Conservation (phyloP, 495 filamentous ascomycete species). For the Penicillium alfredii region DNA sequence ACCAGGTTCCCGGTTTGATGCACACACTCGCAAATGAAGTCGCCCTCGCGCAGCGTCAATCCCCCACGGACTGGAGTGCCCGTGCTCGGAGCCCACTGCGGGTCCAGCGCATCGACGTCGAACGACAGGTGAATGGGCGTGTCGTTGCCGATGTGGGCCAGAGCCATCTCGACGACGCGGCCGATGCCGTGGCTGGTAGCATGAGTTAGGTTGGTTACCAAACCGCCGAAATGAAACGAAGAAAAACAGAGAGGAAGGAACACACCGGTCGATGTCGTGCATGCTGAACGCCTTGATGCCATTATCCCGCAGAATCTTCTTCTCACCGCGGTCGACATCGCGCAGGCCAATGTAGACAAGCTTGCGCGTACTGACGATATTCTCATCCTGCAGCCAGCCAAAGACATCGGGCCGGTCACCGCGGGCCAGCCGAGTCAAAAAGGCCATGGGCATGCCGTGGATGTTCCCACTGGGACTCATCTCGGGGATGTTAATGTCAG, state of each 20-base stretch:
- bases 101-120: conserved; percentile 94
- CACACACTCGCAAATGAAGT: conserved; percentile 96
- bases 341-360: conserved; percentile 95
- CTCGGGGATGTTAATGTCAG: conserved; percentile 96
- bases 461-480: conserved; percentile 86
- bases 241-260: conserved; percentile 2
- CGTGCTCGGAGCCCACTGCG: conserved; percentile 91
- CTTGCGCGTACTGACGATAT: conserved; percentile 66
- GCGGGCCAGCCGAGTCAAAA: conserved; percentile 75
- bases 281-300: conserved; percentile 95
- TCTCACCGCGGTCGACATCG: conserved; percentile 89
- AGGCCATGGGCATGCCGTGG: conserved; percentile 96
- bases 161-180: conserved; percentile 92
- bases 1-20: conserved; percentile 88
- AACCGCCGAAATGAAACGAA: not conserved
- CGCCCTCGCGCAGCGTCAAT: conserved; percentile 89
- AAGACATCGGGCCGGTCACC: conserved; percentile 70
- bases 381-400: conserved; percentile 73
- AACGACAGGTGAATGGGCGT: conserved; percentile 96
- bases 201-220: conserved; percentile 8
- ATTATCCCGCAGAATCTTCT: conserved; percentile 78
- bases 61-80: conserved; percentile 96
- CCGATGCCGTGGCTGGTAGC: conserved; percentile 74
- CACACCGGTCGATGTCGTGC: conserved; percentile 89
- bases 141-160: conserved; percentile 87